These are phyloP conservation scores for Suhomyces bolitotheri DNA, from an alignment of 1,139 yeast genomes.

Conservation along the genomic window DNA sequence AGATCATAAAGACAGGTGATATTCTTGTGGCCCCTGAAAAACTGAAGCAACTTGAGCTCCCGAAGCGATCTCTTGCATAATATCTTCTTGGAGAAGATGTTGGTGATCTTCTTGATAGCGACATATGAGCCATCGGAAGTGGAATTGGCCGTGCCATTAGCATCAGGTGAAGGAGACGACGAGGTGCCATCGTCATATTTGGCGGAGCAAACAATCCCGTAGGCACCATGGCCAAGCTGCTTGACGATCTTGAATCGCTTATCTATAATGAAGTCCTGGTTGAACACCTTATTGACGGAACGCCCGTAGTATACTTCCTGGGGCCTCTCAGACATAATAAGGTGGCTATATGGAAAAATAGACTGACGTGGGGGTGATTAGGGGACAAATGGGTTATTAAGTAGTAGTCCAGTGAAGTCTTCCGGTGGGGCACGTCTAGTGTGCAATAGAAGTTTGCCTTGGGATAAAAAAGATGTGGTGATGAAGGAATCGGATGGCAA, in stretches of 20 bases:
- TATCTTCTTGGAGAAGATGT: constrained; percentile 84
- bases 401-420: neutral
- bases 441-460: no score
- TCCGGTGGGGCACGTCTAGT: no score
- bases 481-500: neutral
- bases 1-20: constrained; percentile 91
- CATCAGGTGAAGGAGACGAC: constrained; percentile 7
- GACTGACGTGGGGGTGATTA: constrained; percentile 1
- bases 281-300: constrained; percentile 61
- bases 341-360: no score
- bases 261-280: constrained; percentile 89
- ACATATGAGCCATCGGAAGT: constrained; percentile 49
- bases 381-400: neutral
- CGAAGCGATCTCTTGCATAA: constrained; percentile 87
- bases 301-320: constrained; percentile 30
- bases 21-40: constrained; percentile 89
- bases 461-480: neutral
- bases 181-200: constrained; percentile 69
- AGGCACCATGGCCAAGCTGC: constrained; percentile 96
- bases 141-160: constrained; percentile 9
- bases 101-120: constrained; percentile 93
- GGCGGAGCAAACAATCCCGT: constrained; percentile 95
- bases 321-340: constrained; percentile 9
- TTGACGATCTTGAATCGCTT: constrained; percentile 80
- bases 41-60: constrained; percentile 82